A percentile compares a stretch with the other conserved stretches of the same genome.
Evolutionary conservation across 306 rosid genomes (phyloP).

Genomic region (Alnus rubra): DNA sequence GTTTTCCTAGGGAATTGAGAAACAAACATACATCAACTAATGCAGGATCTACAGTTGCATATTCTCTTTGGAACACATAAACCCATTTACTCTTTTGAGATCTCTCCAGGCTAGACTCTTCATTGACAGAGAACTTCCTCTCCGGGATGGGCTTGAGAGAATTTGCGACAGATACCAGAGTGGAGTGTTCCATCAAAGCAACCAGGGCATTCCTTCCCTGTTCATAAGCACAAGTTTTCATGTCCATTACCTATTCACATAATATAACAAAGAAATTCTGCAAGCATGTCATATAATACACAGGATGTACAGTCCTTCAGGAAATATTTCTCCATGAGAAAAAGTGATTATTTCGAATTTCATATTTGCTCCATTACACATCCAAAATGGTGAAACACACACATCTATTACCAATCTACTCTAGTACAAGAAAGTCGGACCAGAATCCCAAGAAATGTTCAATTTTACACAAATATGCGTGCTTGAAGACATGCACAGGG

Average conservation of each 20-base stretch:
- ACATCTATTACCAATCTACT: not conserved
- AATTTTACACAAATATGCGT: no score
- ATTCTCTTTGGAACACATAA: slow-evolving; percentile 83
- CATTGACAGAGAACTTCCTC: slow-evolving; percentile 49
- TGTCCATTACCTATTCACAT: not conserved
- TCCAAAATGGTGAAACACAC: no score
- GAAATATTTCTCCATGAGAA: no score
- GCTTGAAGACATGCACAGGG: no score
- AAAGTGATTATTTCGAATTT: no score
- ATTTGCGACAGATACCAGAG: slow-evolving; percentile 48
- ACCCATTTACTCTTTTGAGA: slow-evolving; percentile 52
- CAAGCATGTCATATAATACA: not conserved
- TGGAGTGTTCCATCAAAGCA: slow-evolving; percentile 63
- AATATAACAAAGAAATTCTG: not conserved
- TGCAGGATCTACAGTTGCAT: slow-evolving; percentile 78
- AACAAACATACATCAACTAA: slow-evolving; percentile 53
- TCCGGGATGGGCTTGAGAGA: slow-evolving; percentile 58
- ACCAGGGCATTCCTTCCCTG: slow-evolving; percentile 55
- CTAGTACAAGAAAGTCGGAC: not conserved
- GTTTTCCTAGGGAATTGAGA: slow-evolving; percentile 4
- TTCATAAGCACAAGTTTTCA: slow-evolving; percentile 25
- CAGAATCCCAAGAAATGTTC: not conserved
- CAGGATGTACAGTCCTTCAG: not conserved
- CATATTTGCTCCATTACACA: no score
- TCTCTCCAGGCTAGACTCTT: slow-evolving; percentile 38